Evolutionary conservation across 768 basidiomycete genomes (phyloP), one percentile per base, ranked within the genome.

Genomic region (Collybia mongolica): DNA sequence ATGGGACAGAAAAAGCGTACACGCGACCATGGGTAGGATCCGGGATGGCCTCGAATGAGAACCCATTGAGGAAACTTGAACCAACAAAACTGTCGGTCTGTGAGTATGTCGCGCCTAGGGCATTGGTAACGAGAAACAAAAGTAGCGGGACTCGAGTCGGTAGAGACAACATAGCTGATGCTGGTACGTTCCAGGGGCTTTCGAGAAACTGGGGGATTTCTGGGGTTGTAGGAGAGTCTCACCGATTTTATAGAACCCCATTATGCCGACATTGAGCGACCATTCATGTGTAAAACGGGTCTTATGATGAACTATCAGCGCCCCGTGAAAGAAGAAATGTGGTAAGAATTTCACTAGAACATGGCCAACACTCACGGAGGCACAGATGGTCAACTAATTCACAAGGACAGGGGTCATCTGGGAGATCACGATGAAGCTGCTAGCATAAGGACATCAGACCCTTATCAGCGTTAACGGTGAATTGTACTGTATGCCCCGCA

Each of bases 21-120:
- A 88, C 86, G 46, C 84, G 72, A 23, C 85, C 85, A 54, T 84
- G 72, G 6, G 85, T 86, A 3, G 85, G 84, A 58, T 87, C 86
- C 1, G 76, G 14, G 36, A 80, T 75, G 17, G 70, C 69, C 57
- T 81, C 58, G 56, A 73, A 74, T 3, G 60, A 53, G 57, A 87
- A 87, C 8, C 71, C 62, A n/a, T 68, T 64, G 49, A 80, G 71
- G 57, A 87, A 85, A 17, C 67, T 72, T 52, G 57, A 53, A 15
- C 81, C 77, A 8, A 66, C 57, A 59, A 74, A 67, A 49, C 71
- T 81, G 47, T 77, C 79, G 20, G 72, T 65, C 51, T 69, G 64
- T 6, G 55, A 49, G 61, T 87, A 86, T 0, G 69, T 71, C 7
- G 72, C 78, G 24, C 72, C 75, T 8, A 69, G 59, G n/a, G 57